Evolutionary conservation across 2,329 filamentous ascomycete genomes (phyloP).

Genomic region (Fusarium concolor): DNA sequence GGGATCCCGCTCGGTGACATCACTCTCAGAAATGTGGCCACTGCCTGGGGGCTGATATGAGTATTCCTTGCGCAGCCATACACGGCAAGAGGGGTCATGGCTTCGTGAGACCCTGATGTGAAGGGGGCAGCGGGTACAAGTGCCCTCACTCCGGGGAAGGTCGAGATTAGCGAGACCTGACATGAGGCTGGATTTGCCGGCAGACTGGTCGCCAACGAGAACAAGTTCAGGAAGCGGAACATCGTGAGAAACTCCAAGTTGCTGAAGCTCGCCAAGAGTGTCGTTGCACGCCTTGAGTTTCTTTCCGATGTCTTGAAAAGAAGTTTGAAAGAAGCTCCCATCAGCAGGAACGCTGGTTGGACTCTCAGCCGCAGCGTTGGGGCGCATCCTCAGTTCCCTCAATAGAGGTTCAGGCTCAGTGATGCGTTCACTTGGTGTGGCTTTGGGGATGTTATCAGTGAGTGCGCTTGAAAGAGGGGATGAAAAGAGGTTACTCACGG

Average conservation of each 20-base stretch:
- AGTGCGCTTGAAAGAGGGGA: background rate
- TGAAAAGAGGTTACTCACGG: constrained; percentile 48
- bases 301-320: constrained; percentile 67
- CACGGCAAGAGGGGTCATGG: constrained; percentile 73
- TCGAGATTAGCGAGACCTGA: constrained; percentile 76
- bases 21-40: constrained; percentile 55
- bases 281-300: constrained; percentile 74
- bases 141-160: constrained; percentile 76
- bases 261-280: constrained; percentile 74
- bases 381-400: constrained; percentile 52
- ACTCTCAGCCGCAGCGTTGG: constrained; percentile 39
- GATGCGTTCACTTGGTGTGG: constrained; percentile 53
- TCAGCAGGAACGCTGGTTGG: constrained; percentile 48
- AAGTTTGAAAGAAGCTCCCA: constrained; percentile 56
- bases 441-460: constrained; percentile 42
- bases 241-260: constrained; percentile 77
- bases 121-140: constrained; percentile 84
- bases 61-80: constrained; percentile 76
- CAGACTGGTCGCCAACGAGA: constrained; percentile 85
- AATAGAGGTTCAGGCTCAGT: constrained; percentile 54
- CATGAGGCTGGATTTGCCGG: constrained; percentile 80
- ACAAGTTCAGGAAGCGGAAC: constrained; percentile 82
- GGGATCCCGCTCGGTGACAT: constrained; percentile 62
- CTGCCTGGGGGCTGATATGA: constrained; percentile 59
- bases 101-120: constrained; percentile 77